Conservation (phyloP, 176 grass and related monocot species). For the Triticum timopheevii region DNA sequence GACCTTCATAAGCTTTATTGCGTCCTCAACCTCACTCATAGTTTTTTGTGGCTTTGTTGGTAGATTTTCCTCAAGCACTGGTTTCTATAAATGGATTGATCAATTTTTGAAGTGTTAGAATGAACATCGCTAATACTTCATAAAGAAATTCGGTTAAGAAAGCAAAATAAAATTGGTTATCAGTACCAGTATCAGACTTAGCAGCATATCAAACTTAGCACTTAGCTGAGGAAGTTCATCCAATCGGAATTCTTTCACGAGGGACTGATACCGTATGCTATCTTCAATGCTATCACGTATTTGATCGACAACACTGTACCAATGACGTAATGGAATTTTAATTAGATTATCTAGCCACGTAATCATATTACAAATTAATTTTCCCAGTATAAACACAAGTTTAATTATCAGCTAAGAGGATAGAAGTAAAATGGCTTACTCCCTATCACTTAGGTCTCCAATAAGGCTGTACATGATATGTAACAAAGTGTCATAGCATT, state of each 20-base stretch:
- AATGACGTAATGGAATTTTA: neutral
- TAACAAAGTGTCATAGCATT: slow-evolving; percentile 65
- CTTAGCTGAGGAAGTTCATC: slow-evolving; percentile 74
- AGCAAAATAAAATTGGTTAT: neutral
- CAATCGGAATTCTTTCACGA: slow-evolving; percentile 51
- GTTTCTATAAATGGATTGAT: neutral
- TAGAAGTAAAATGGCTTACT: slow-evolving; percentile 26
- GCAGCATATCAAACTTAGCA: slow-evolving; percentile 65
- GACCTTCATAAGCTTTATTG: no score
- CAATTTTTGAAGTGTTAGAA: neutral
- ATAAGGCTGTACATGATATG: slow-evolving; percentile 52
- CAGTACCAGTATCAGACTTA: slow-evolving; percentile 54
- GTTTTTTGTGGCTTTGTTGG: no score
- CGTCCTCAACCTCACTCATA: no score
- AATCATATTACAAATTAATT: neutral
- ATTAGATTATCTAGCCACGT: neutral
- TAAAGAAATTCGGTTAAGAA: neutral
- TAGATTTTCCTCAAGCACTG: no score
- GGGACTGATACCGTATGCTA: neutral
- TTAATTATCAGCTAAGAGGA: neutral
- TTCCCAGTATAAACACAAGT: neutral
- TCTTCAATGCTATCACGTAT: slow-evolving; percentile 27
- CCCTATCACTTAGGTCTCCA: slow-evolving; percentile 31
- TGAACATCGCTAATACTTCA: neutral
- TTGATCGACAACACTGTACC: slow-evolving; percentile 41